These are phyloP conservation scores for Sphaerulina musiva DNA, from an alignment of 2,329 filamentous ascomycete genomes.

Conservation along the genomic window DNA sequence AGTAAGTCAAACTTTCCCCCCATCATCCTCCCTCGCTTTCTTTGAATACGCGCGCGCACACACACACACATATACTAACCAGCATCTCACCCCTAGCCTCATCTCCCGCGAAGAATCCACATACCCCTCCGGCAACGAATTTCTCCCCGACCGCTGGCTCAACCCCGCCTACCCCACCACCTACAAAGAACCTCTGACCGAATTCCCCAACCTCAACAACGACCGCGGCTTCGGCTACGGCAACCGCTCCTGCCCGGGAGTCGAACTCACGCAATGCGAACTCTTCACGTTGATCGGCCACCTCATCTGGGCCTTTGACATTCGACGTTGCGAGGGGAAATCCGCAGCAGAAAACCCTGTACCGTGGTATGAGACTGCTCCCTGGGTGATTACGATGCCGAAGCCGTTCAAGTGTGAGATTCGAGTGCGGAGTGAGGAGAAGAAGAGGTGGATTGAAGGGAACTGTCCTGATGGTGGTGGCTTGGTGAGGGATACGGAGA, in stretches of 20 bases:
- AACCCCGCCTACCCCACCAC: constrained; percentile 32
- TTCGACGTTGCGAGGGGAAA: constrained; percentile 25
- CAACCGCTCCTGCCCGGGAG: constrained; percentile 32
- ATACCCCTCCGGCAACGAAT: constrained; percentile 31
- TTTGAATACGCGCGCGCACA: not conserved
- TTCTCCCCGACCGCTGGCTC: constrained; percentile 33
- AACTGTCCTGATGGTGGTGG: constrained; percentile 24
- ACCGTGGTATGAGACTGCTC: constrained; percentile 32
- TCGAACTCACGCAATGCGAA: constrained; percentile 31
- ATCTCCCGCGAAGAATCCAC: constrained; percentile 28
- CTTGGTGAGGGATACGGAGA: constrained; percentile 22
- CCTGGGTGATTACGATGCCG: constrained; percentile 33
- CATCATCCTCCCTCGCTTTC: constrained; percentile 9
- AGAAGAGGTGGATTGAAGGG: constrained; percentile 28
- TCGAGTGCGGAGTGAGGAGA: constrained; percentile 28
- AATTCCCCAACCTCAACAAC: constrained; percentile 33
- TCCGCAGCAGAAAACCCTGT: constrained; percentile 23
- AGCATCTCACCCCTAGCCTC: constrained; percentile 18
- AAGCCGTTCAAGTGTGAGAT: constrained; percentile 31
- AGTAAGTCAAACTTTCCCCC: constrained; percentile 20
- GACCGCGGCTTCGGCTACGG: constrained; percentile 34
- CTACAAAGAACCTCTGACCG: constrained; percentile 34
- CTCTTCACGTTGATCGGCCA: constrained; percentile 30
- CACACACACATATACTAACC: too few relatives aligned
- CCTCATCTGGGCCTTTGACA: constrained; percentile 30